A percentile compares a stretch with the other conserved stretches of the same genome.
phyloP scores from a whole-genome alignment of 495 filamentous ascomycete species.

The Xylaria nigripes region DNA sequence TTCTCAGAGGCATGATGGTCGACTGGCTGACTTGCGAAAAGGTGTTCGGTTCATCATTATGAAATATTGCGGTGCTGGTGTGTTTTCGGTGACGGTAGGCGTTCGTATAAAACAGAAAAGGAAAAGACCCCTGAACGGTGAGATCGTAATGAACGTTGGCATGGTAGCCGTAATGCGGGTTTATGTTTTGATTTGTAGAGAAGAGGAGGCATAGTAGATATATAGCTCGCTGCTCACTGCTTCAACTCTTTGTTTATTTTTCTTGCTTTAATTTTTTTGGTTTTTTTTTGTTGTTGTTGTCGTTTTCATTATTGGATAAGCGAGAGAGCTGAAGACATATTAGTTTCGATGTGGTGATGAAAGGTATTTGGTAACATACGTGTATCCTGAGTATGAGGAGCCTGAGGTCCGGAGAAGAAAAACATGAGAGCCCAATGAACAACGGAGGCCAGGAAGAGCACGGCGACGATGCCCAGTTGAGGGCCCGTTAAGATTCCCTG shows the following conservation, averaged over 20 bases:
- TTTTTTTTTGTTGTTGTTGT: background rate
- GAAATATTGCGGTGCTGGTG: background rate
- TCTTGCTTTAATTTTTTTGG: too few species aligned
- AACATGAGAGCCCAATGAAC: conserved; percentile 10
- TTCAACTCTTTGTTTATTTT: too few species aligned
- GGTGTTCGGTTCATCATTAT: background rate
- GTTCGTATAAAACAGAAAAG: background rate
- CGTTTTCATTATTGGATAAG: conserved; percentile 2
- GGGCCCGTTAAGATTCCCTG: conserved; percentile 7
- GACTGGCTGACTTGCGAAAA: background rate
- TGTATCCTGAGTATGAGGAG: conserved; percentile 1
- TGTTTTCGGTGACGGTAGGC: background rate
- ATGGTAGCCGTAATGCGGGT: background rate
- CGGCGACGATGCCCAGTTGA: conserved; percentile 4
- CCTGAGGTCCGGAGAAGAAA: conserved; percentile 7
- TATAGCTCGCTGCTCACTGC: background rate
- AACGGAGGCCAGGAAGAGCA: conserved; percentile 8
- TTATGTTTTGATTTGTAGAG: background rate
- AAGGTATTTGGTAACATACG: background rate
- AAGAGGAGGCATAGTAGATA: background rate
- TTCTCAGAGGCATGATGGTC: background rate
- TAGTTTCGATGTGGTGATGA: background rate
- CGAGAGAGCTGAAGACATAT: conserved; percentile 1
- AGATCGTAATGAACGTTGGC: background rate
- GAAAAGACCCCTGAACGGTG: background rate